Evolutionary conservation across 2,329 filamentous ascomycete species (phyloP), one percentile per base, ranked within the genome.

Genomic region (Aureobasidium namibiae): DNA sequence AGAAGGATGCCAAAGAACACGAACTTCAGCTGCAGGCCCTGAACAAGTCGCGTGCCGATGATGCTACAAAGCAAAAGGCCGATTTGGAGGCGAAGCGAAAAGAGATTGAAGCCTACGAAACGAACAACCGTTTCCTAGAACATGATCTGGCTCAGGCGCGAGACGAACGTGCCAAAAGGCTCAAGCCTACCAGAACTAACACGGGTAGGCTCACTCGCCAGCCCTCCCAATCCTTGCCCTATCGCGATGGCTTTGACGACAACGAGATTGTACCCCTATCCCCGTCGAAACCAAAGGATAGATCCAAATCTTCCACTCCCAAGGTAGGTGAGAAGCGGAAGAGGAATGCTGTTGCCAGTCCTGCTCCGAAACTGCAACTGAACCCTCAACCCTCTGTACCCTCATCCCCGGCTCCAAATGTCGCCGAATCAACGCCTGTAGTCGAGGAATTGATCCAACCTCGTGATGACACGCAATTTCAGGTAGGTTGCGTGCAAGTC

Each of bases 241-340:
- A 88, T 52, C 81, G 87, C 1, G 89, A 94, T 71, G 89, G 89
- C 0, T 94, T 94, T 66, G 88, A 92, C 61, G 84, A 89, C 61
- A 78, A 80, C 59, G 82, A 86, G 66, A 76, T 86, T 9, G 70
- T 79, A 59, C 74, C 79, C 62, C 68, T 76, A 1, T 84, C 82
- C 2, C 82, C 82, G 4, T 82, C 77, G 56, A 83, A 79, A 64
- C 64, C 68, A 4, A 72, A 70, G 49, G 72, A 73, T 9, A 76
- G 74, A 63, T 73, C 75, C 6, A 82, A 80, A 67, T 74, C 78
- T 44, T 70, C 71, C 11, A 85, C 82, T 1, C 89, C 89, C 0
- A 87, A 85, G 50, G 77, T 76, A 61, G 75, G 76, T 59, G 78
- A 77, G 7, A 92, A 92, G 74, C 77, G 89, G 63, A 92, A 91